A percentile compares a stretch with the other conserved stretches of the same genome.
These are phyloP conservation scores for Penicillium egyptiacum DNA, from an alignment of 495 filamentous ascomycete genomes.

Conservation along the genomic window DNA sequence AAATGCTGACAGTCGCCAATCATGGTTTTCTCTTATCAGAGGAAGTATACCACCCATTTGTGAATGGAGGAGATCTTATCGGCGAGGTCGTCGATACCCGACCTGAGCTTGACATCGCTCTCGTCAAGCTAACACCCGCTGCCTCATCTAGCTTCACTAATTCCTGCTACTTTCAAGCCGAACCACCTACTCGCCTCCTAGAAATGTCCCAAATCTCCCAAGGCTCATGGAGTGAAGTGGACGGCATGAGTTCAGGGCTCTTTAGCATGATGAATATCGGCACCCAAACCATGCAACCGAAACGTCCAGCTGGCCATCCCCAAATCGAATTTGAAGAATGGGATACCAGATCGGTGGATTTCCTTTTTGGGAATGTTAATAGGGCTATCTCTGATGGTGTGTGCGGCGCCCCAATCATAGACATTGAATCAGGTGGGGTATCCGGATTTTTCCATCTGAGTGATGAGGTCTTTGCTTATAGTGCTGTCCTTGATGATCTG, in stretches of 20 bases:
- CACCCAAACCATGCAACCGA: constrained; percentile 10
- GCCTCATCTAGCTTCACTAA: constrained; percentile 25
- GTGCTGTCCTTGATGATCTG: constrained; percentile 30
- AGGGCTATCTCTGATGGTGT: constrained; percentile 24
- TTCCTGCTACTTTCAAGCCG: constrained; percentile 29
- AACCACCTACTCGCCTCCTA: constrained; percentile 14
- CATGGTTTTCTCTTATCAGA: constrained; percentile 26
- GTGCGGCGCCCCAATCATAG: constrained; percentile 30
- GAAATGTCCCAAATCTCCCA: constrained; percentile 7
- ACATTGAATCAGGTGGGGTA: constrained; percentile 26
- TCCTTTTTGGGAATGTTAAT: constrained; percentile 27
- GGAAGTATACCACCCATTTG: constrained; percentile 26
- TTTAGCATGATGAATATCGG: constrained; percentile 19
- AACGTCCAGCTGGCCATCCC: constrained; percentile 20
- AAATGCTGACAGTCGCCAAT: constrained; percentile 18
- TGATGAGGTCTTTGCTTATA: constrained; percentile 26
- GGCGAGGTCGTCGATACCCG: constrained; percentile 21
- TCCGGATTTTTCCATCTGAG: constrained; percentile 30
- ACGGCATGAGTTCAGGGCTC: constrained; percentile 25
- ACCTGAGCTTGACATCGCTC: constrained; percentile 26
- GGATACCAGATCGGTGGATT: constrained; percentile 13
- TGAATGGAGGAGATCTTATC: constrained; percentile 21
- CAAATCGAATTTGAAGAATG: constrained; percentile 21
- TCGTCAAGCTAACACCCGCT: constrained; percentile 25
- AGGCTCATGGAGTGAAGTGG: constrained; percentile 21